Percentiles rank a stretch among this genome's conserved stretches.
phyloP scores from a whole-genome alignment of 305 asterid species.

The Plantago rigida region DNA sequence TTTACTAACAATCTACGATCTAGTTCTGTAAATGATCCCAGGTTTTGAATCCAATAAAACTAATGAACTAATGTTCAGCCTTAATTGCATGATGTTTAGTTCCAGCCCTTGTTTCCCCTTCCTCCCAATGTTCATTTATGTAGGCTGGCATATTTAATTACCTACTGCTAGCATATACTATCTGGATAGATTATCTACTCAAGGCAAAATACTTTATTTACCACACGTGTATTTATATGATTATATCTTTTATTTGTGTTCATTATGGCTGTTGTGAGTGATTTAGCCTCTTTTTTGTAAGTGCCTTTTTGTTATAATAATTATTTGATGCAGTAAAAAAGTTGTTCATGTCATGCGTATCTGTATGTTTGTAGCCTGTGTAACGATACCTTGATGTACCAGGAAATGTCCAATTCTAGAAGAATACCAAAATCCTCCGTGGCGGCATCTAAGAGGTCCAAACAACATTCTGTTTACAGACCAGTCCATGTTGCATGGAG shows the following conservation, averaged over 20 bases:
- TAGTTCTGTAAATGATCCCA: no score
- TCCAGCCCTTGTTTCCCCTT: no score
- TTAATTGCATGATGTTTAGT: no score
- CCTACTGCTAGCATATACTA: neutral
- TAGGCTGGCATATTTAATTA: neutral
- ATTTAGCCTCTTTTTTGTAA: neutral
- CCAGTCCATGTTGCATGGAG: constrained; percentile 87
- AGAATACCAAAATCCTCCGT: constrained; percentile 42
- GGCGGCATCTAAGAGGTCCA: constrained; percentile 43
- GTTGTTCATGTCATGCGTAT: neutral
- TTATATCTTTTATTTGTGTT: neutral
- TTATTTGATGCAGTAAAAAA: constrained; percentile 6
- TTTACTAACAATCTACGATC: no score
- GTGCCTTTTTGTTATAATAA: constrained; percentile 1
- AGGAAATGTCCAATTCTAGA: constrained; percentile 65
- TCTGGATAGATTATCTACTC: neutral
- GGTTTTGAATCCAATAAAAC: no score
- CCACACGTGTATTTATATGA: neutral
- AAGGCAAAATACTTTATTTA: no score
- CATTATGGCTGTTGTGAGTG: neutral
- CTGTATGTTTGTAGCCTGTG: constrained; percentile 27
- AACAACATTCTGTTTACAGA: constrained; percentile 50
- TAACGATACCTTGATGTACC: constrained; percentile 26
- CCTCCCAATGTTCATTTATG: neutral
- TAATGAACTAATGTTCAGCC: no score